These are phyloP conservation scores for Fusarium sp. DNA, from an alignment of 2,329 filamentous ascomycete genomes.

Conservation along the genomic window DNA sequence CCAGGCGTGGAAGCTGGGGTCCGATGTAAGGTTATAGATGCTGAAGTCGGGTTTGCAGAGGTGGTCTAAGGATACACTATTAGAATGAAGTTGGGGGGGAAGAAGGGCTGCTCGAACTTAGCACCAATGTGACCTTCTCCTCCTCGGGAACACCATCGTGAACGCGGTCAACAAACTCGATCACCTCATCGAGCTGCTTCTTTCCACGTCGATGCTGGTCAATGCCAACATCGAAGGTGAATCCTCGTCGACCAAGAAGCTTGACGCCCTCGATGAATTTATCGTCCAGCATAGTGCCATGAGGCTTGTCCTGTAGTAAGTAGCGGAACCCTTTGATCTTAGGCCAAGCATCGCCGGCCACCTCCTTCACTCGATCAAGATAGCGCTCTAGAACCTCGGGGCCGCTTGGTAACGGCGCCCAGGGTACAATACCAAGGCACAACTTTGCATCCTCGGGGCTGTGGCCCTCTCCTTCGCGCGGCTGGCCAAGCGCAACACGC, in stretches of 20 bases:
- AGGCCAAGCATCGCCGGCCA: conserved; percentile 70
- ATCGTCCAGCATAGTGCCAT: conserved; percentile 69
- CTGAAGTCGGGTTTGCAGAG: conserved; percentile 86
- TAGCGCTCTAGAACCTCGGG: conserved; percentile 70
- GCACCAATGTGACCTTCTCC: conserved; percentile 71
- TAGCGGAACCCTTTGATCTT: conserved; percentile 84
- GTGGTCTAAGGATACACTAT: conserved; percentile 69
- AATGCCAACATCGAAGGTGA: conserved; percentile 84
- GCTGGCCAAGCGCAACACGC: conserved; percentile 70
- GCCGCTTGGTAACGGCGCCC: conserved; percentile 82
- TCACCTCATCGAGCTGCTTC: conserved; percentile 75
- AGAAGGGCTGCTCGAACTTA: conserved; percentile 63
- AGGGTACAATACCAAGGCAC: conserved; percentile 78
- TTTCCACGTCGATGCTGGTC: conserved; percentile 81
- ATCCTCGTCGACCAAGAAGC: conserved; percentile 69
- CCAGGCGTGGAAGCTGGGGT: conserved; percentile 74
- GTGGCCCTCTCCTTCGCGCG: conserved; percentile 68
- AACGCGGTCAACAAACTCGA: conserved; percentile 74
- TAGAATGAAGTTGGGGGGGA: background rate
- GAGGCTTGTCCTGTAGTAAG: conserved; percentile 79
- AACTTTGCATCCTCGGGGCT: conserved; percentile 53
- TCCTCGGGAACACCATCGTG: conserved; percentile 68
- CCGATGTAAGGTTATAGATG: conserved; percentile 64
- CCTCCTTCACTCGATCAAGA: conserved; percentile 66
- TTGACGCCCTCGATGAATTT: conserved; percentile 73